A percentile compares a stretch with the other conserved stretches of the same genome.
These are phyloP conservation scores for Prunus padus DNA, from an alignment of 306 rosid genomes.

Conservation along the genomic window DNA sequence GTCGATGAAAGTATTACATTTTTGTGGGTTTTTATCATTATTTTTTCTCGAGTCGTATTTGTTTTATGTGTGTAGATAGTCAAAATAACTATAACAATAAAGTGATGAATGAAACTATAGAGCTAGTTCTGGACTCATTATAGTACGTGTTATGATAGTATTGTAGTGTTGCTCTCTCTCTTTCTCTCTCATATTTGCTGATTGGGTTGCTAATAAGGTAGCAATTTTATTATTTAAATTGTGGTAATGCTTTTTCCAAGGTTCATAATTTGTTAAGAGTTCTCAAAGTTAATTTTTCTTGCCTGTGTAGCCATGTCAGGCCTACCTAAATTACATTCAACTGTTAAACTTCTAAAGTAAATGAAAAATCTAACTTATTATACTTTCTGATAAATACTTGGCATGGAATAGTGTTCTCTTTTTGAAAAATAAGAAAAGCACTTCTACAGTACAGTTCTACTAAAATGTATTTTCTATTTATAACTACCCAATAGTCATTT, in stretches of 20 bases:
- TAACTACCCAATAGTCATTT: not conserved
- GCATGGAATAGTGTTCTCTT: not conserved
- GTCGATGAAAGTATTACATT: not conserved
- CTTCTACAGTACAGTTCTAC: not conserved
- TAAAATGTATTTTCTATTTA: not conserved
- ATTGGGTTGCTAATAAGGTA: not conserved
- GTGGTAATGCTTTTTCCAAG: slow-evolving; percentile 3
- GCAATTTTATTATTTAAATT: not conserved
- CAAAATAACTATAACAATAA: not conserved
- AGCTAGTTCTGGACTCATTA: not conserved
- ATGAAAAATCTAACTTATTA: not conserved
- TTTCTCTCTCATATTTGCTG: not conserved
- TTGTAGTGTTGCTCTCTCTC: not conserved
- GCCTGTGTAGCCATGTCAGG: not conserved
- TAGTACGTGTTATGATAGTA: not conserved
- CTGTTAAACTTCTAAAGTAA: not conserved
- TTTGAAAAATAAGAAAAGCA: not conserved
- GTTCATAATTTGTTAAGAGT: not conserved
- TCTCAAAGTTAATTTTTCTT: not conserved
- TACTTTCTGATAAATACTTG: not conserved
- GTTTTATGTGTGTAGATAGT: not conserved
- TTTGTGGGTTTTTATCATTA: not conserved
- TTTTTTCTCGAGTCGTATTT: not conserved
- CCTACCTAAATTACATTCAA: not conserved
- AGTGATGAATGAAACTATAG: not conserved